phyloP scores from a whole-genome alignment of 257 asterid genomes.

The Capsicum chinense region DNA sequence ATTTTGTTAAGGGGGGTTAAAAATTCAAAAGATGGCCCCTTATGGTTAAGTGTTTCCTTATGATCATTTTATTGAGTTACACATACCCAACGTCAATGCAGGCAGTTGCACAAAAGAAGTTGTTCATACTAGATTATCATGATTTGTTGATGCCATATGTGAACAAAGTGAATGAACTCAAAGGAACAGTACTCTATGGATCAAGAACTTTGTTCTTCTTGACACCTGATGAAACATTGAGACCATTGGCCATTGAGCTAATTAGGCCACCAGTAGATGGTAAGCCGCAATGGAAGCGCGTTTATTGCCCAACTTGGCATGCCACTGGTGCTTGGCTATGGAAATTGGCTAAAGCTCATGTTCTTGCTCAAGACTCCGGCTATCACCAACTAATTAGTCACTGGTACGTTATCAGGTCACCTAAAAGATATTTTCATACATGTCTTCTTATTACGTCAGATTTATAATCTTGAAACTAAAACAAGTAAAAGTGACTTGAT shows the following conservation, averaged over 20 bases:
- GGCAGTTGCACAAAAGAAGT: conserved; percentile 68
- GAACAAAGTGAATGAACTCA: conserved; percentile 55
- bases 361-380: too few species aligned
- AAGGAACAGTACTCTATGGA: conserved; percentile 68
- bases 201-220: conserved; percentile 55
- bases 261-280: background rate
- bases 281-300: background rate
- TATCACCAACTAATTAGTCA: too few species aligned
- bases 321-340: background rate
- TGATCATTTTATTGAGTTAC: background rate
- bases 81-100: conserved; percentile 29
- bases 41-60: too few species aligned
- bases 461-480: too few species aligned
- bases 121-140: conserved; percentile 71
- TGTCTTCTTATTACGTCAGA: too few species aligned
- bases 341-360: background rate
- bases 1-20: background rate
- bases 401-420: too few species aligned
- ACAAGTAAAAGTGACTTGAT: too few species aligned
- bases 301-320: background rate
- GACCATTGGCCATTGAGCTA: background rate
- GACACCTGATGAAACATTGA: background rate
- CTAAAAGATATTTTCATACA: too few species aligned
- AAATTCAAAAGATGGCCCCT: background rate
- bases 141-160: conserved; percentile 72